Evolutionary conservation across 768 basidiomycete species (phyloP), one percentile per base, ranked within the genome.

Genomic region (Dacryopinax spathularia): DNA sequence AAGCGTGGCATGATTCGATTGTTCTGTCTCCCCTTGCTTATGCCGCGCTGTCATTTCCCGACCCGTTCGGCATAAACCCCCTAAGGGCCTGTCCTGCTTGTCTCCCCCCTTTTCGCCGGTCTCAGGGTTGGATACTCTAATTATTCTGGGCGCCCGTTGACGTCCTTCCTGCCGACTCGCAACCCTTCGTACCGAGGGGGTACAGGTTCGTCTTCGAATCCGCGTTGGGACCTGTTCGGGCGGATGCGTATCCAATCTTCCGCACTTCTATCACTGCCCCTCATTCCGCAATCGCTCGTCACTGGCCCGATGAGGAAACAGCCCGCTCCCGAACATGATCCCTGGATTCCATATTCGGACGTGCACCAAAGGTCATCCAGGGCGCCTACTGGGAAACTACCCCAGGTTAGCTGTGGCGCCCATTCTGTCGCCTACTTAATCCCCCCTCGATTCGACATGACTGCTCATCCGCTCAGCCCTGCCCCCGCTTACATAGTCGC

Each of bases 281-380:
- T 41, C 48, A 56, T 27, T 56, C 48, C 48, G 31, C 48, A 56
- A 56, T 56, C 48, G 48, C 48, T 56, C 48, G 48, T 56, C 22
- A 29, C 12, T 56, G 25, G 48, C 25, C 48, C 22, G 48, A 56
- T 56, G 3, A 56, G 48, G 48, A 56, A 56, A 56, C 48, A 3
- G 29, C 29, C 48, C 48, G 48, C 48, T 56, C 25, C 48, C 48
- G 48, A 56, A 56, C 29, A 56, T 56, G 48, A 56, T 56, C 48
- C 48, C 48, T 56, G 48, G 18, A 13, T 56, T 13, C 48, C 48
- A 56, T 27, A 13, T 5, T 31, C 3, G 25, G 29, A 13, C 48
- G 31, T 15, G 48, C 48, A 56, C 25, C 25, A 15, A 41, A 41
- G 48, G 48, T n/a, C 48, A 6, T 27, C 13, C 7, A 56, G 48